Base-by-base conservation (phyloP, 768 basidiomycete genomes). In the Naematelia encephala region DNA sequence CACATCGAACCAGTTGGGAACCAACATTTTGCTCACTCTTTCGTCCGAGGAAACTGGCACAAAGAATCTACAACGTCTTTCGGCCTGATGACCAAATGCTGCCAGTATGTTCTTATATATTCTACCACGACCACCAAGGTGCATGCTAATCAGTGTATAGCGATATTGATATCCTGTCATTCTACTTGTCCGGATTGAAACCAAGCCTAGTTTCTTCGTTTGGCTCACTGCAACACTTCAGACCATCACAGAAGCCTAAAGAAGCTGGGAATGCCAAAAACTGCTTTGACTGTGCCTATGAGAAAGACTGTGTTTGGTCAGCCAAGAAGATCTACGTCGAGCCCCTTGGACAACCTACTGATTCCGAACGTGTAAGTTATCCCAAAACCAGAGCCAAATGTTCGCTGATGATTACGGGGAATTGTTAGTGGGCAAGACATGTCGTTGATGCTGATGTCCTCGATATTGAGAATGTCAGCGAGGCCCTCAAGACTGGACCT, bases 241-340 rank as follows among this genome's bases (percentile, higher is more conserved):
- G 83, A 63, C 86, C 85, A 66, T 82, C 82, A 10, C 80, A 77
- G 10, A 92, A 92, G 73, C 91, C 91, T 1, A 62, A 75, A 1
- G 81, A 78, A 23, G 89, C 91, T 4, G 87, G 87, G 2, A 72
- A 78, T 34, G 87, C 86, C 0, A 84, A 80, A 14, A 82, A 85
- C n/a, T 93, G 91, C 70, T 71, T 89, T 26, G 87, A 89, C 5
- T 93, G 91, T 76, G 80, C 85, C 0, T 77, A 84, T 11, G 86
- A 90, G 75, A 79, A 79, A 30, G 81, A 86, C 26, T 93, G 91
- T 68, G 81, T 89, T 2, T 93, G 91, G 75, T 90, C 88, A 64
- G 89, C 91, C 39, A 91, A 90, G 81, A 87, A 85, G 79, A 90
- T 91, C 65, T 93, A 93, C 78, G 80, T 91, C 25, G 87, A 90